Base-by-base conservation (phyloP, 78 protist genomes). In the Speleostelium caveatum region DNA sequence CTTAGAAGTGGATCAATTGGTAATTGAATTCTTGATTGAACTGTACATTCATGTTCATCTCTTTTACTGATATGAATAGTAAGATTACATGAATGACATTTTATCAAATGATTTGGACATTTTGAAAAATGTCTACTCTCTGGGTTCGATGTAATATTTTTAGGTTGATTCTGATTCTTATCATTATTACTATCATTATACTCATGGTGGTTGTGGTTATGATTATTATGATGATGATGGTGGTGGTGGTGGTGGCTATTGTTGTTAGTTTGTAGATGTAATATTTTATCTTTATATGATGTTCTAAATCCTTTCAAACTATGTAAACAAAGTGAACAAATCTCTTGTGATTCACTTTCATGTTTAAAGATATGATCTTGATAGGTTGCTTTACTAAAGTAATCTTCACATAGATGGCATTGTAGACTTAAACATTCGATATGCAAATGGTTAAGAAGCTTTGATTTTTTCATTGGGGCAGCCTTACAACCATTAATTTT, bases 41-140 rank as follows among this genome's bases (percentile, higher is more conserved):
- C n/a, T n/a, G n/a, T n/a, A n/a, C n/a, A n/a, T n/a, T n/a, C n/a
- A n/a, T n/a, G n/a, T n/a, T n/a, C n/a, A n/a, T n/a, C n/a, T n/a
- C n/a, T n/a, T n/a, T n/a, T n/a, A n/a, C n/a, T n/a, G n/a, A n/a
- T n/a, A n/a, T n/a, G n/a, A n/a, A n/a, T n/a, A n/a, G n/a, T n/a
- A n/a, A n/a, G n/a, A n/a, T 53, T 45, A 53, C 78, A 72, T 17
- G 65, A 72, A 26, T 24, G 78, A 72, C 78, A 72, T 51, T 72
- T 45, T 21, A 72, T 33, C 28, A 22, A 30, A 32, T 72, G 78
- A 53, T 72, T 72, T 33, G 42, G 42, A 53, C 78, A 72, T 36
- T 21, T 58, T 21, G 24, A 41, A 33, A 72, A 72, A 53, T 72
- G 78, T 72, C 32, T 33, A 53, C 30, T 51, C 51, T 72, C 78